Percentiles rank a stretch among this genome's conserved stretches.
These are phyloP conservation scores for Aspergillus brasiliensis DNA, from an alignment of 2,329 filamentous ascomycete species.

Conservation along the genomic window DNA sequence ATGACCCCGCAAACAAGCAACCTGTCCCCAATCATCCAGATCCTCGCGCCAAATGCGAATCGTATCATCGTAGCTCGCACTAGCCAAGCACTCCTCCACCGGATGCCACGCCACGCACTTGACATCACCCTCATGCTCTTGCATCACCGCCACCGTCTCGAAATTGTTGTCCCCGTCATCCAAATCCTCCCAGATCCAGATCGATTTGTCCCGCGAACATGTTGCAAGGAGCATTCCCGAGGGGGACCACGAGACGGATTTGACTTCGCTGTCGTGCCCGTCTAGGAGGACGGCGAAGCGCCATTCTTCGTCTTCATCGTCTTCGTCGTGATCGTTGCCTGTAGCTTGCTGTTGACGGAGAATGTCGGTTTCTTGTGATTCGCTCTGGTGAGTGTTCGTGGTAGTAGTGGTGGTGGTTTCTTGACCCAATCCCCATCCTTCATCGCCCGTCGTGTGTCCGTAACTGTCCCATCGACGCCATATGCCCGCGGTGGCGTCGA, in stretches of 20 bases:
- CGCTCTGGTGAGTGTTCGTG: conserved; percentile 13
- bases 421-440: conserved; percentile 18
- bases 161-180: conserved; percentile 86
- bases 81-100: conserved; percentile 76
- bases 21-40: conserved; percentile 90
- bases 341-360: not conserved
- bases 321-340: conserved; percentile 43
- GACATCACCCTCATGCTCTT: conserved; percentile 93
- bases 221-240: conserved; percentile 83
- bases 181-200: conserved; percentile 99
- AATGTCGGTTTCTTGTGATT: conserved; percentile 11
- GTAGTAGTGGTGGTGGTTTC: conserved; percentile 4
- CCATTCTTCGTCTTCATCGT: conserved; percentile 78
- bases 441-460: conserved; percentile 12
- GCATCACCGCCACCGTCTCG: conserved; percentile 92
- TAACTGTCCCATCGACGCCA: conserved; percentile 68
- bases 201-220: conserved; percentile 86
- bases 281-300: conserved; percentile 89
- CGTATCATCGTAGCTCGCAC: conserved; percentile 91
- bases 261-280: conserved; percentile 94
- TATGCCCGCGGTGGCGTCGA: conserved; percentile 86
- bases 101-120: conserved; percentile 94
- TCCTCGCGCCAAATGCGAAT: conserved; percentile 89
- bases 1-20: conserved; percentile 78
- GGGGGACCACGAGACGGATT: conserved; percentile 66